Evolutionary conservation across 164 flowering plant species (phyloP), one percentile per base, ranked within the genome.

Genomic region (Echeveria elegans): DNA sequence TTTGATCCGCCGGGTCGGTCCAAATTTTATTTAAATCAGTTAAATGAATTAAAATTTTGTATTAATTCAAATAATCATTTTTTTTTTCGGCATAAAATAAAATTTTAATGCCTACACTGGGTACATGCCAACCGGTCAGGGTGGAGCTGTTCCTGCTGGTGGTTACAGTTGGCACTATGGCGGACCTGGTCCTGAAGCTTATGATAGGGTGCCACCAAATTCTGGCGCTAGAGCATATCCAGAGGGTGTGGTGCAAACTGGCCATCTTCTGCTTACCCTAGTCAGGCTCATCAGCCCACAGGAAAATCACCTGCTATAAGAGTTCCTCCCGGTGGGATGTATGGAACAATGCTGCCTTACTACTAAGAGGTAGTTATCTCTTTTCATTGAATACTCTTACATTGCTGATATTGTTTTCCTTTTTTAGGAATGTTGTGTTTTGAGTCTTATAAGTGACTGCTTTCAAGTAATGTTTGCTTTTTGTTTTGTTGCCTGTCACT

Each of bases 261-360:
- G 34, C 64, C 85, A 69, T 71, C 85, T 3, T 68, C 83, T 31
- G 78, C 74, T 2, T 90, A 79, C 69, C 86, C 82, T 0, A 67
- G 83, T 36, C 96, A 84, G 78, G 82, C 66, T 21, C 88, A 79
- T 64, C 98, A 79, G 68, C 83, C 82, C 14, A 66, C 87, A 0
- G 88, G 86, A 60, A 69, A 83, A 4, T 86, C 92, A 0, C 85
- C 88, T 0, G 88, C 74, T 10, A 87, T 96, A 0, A 85, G 96
- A 62, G 86, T 81, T 67, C 91, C 92, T 5, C 80, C 89, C 3
- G 88, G 87, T 2, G 88, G 86, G 64, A 78, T 87, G 86, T 93
- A 93, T 70, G 92, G 75, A 19, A 72, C 73, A 64, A 71, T 75
- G 64, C 90, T 90, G 0, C 88, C 88, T 26, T 88, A 86, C 50